A percentile compares a stretch with the other conserved stretches of the same genome.
phyloP scores from a whole-genome alignment of 148 eudicot species.

The Rhododendron ovatum region DNA sequence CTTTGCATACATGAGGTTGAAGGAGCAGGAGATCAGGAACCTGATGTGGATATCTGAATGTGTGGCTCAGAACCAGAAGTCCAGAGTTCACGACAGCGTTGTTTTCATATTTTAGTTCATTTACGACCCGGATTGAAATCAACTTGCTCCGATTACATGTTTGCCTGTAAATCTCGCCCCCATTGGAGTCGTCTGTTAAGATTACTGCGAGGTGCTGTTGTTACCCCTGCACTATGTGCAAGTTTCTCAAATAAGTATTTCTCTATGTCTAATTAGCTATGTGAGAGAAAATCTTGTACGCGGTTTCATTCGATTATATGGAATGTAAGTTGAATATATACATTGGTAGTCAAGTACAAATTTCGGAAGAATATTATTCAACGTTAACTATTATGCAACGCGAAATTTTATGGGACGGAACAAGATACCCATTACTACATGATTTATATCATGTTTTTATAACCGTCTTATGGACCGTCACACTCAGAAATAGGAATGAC shows the following conservation, averaged over 20 bases:
- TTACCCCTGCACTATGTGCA: not conserved
- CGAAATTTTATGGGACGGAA: no score
- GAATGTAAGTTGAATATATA: not conserved
- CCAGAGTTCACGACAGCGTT: conserved; percentile 95
- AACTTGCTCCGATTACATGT: not conserved
- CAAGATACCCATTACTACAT: no score
- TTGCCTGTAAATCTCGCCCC: conserved; percentile 15
- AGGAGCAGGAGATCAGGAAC: conserved; percentile 98
- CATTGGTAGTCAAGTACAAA: not conserved
- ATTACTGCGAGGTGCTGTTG: not conserved
- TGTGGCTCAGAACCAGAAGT: conserved; percentile 96
- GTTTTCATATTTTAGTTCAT: conserved; percentile 75
- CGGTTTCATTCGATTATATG: not conserved
- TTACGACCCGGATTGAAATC: not conserved
- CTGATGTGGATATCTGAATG: conserved; percentile 99
- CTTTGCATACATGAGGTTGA: conserved; percentile 88
- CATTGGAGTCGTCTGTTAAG: not conserved
- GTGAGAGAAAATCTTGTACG: not conserved
- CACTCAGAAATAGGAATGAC: no score
- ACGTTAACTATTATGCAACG: no score
- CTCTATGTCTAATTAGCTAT: not conserved
- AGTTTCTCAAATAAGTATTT: conserved; percentile 1
- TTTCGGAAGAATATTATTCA: no score
- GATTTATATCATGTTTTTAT: no score
- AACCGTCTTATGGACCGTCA: no score